phyloP scores from a whole-genome alignment of 1,284 basidiomycete genomes.

The Puccinia coronata region DNA sequence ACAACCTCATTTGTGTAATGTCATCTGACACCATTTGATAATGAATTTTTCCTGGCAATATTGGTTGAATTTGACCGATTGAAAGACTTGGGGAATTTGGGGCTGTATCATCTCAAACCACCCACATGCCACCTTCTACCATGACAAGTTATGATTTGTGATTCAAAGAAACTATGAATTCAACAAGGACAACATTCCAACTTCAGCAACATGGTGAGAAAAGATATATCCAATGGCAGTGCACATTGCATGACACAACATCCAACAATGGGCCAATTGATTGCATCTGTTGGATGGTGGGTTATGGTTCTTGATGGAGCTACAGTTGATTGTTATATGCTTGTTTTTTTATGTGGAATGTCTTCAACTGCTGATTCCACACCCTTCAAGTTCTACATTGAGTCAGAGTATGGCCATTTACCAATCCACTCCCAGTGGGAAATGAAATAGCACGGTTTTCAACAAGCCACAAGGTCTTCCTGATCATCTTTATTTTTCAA shows the following conservation, averaged over 20 bases:
- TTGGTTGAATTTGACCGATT: slow-evolving; percentile 78
- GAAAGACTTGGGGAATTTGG: slow-evolving; percentile 71
- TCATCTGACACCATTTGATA: too few relatives aligned
- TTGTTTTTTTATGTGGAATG: slow-evolving; percentile 57
- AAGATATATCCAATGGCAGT: slow-evolving; percentile 65
- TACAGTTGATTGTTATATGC: slow-evolving; percentile 71
- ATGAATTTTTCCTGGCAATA: too few relatives aligned
- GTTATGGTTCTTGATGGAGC: slow-evolving; percentile 75
- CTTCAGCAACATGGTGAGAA: slow-evolving; percentile 61
- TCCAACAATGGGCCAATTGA: slow-evolving; percentile 68
- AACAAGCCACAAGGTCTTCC: too few relatives aligned
- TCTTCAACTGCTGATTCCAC: background rate
- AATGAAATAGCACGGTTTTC: too few relatives aligned
- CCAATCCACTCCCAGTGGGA: background rate
- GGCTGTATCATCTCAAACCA: slow-evolving; percentile 64
- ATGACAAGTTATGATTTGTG: background rate
- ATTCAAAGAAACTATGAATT: background rate
- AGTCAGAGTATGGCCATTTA: slow-evolving; percentile 1
- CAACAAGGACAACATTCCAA: background rate
- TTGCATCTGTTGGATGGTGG: slow-evolving; percentile 76
- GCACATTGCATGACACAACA: slow-evolving; percentile 66
- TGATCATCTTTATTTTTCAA: too few relatives aligned
- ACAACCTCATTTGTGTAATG: too few relatives aligned
- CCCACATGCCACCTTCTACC: background rate
- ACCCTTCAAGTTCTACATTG: background rate